Base-by-base conservation (phyloP, 2,329 filamentous ascomycete species). In the Apiospora marii region DNA sequence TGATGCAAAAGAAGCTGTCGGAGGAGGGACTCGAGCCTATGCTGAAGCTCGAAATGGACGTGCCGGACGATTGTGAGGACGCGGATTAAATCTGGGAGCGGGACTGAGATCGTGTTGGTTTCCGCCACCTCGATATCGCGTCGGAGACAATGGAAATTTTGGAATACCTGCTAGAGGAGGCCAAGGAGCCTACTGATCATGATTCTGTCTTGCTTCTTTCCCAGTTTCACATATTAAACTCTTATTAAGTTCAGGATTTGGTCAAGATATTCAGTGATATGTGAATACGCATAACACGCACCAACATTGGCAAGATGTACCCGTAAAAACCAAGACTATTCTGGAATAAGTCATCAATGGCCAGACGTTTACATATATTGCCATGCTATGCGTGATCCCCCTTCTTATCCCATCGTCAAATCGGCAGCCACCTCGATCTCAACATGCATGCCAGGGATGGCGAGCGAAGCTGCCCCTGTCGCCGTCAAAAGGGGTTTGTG, bases 381-480 rank as follows among this genome's bases (percentile, higher is more conserved):
- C 10, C 37, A 41, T 41, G 37, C 10, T 41, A 41, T 41, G 13
- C 44, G 14, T 19, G 19, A 16, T 3, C 13, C 14, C 19, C 14
- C 19, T 46, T 13, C 24, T 4, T 61, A 67, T 43, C 24, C 64
- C 13, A 10, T 44, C 24, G 22, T 19, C 37, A 68, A 83, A 79
- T 86, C 79, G 0, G 87, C 87, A 3, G 81, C 82, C 7, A 89
- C 88, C 78, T 91, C 89, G 78, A 91, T 88, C 80, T 91, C 89
- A 2, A 91, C 84, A 30, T 81, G 77, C 89, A 91, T 91, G 51
- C 83, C 84, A 41, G 84, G 83, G 71, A 82, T 78, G 0, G 81
- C 88, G 7, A 91, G 76, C 41, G 80, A 76, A 1, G 81, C 75
- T 0, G 91, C 88, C 0, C 86, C 88, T 16, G 91, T 80, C 70